Conservation (phyloP, 2,329 filamentous ascomycete genomes). For the Hypoxylon sp. region DNA sequence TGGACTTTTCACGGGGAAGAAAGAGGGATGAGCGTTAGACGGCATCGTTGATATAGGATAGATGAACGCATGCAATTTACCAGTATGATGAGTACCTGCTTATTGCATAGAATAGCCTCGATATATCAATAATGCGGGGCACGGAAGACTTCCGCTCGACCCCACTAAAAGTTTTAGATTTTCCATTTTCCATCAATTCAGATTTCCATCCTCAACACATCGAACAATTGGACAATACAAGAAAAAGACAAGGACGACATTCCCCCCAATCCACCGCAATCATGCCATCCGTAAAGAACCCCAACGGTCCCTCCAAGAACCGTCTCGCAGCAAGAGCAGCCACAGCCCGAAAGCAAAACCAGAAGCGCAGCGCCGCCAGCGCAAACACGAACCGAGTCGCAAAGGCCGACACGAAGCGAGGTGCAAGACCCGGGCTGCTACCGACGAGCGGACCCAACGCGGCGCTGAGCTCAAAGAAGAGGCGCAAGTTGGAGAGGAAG, state of each 20-base stretch:
- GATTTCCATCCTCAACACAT: background rate
- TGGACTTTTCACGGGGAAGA: too few species aligned
- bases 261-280: conserved; percentile 37
- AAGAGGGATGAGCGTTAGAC: conserved; percentile 5
- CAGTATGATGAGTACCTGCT: background rate
- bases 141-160: conserved; percentile 7
- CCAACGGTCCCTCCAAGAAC: conserved; percentile 65
- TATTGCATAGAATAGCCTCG: background rate
- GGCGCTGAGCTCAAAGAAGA: conserved; percentile 63
- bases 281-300: conserved; percentile 64
- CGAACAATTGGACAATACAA: too few species aligned
- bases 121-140: conserved; percentile 4
- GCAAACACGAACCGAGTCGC: conserved; percentile 33
- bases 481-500: conserved; percentile 64
- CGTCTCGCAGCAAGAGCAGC: conserved; percentile 57
- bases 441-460: conserved; percentile 64
- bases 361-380: conserved; percentile 50
- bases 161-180: conserved; percentile 20
- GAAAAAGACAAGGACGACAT: too few species aligned
- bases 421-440: conserved; percentile 61
- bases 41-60: too few species aligned
- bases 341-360: conserved; percentile 54
- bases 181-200: conserved; percentile 10
- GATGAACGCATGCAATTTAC: too few species aligned
- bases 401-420: conserved; percentile 51